A percentile compares a stretch with the other conserved stretches of the same genome.
Evolutionary conservation across 495 filamentous ascomycete genomes (phyloP).

Genomic region (Tuber indicum): DNA sequence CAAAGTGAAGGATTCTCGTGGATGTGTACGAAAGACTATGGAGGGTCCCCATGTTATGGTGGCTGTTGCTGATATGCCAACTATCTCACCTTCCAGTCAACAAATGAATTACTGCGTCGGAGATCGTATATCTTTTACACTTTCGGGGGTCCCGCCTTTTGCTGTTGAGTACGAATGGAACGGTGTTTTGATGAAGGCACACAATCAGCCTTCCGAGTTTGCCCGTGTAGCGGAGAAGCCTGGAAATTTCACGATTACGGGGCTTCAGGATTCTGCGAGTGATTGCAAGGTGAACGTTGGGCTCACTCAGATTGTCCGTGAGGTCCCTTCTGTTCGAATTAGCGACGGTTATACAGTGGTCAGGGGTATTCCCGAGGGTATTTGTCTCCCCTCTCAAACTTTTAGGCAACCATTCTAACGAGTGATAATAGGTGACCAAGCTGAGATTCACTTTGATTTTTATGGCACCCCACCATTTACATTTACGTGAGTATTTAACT

Average conservation of each 20-base stretch:
- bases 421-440: constrained; percentile 55
- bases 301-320: constrained; percentile 74
- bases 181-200: constrained; percentile 66
- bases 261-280: constrained; percentile 71
- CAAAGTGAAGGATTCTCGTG: constrained; percentile 75
- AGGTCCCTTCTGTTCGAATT: constrained; percentile 83
- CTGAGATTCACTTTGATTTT: constrained; percentile 88
- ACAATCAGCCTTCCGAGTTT: constrained; percentile 69
- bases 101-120: constrained; percentile 89
- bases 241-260: constrained; percentile 80
- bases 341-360: constrained; percentile 68
- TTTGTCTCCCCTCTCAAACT: neutral
- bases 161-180: constrained; percentile 88
- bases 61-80: constrained; percentile 82
- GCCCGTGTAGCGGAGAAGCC: constrained; percentile 83
- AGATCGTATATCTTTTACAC: constrained; percentile 80
- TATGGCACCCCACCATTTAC: constrained; percentile 94
- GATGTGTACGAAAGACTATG: constrained; percentile 68
- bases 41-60: constrained; percentile 70
- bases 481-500: constrained; percentile 60
- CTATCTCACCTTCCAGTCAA: constrained; percentile 80
- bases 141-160: constrained; percentile 83
- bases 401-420: neutral
- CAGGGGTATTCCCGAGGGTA: constrained; percentile 86
- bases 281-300: constrained; percentile 72